Evolutionary conservation across 1,284 basidiomycete species (phyloP).

Genomic region (Phellopilus nigrolimitatus): DNA sequence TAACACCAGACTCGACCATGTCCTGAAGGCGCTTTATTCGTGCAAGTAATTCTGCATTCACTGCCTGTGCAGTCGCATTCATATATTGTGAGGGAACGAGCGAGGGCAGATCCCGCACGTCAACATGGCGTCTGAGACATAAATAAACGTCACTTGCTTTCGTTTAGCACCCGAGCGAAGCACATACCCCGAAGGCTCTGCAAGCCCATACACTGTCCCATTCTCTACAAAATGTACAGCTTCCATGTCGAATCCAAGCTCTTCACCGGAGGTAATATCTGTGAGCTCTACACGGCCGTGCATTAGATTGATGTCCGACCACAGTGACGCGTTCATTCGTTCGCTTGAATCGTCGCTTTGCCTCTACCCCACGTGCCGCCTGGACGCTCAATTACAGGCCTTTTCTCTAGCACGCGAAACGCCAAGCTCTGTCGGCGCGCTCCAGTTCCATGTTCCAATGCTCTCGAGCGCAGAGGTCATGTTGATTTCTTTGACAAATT

Average conservation of each 20-base stretch:
- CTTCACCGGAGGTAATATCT: constrained; percentile 45
- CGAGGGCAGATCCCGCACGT: constrained; percentile 64
- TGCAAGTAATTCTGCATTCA: constrained; percentile 60
- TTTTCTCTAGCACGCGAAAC: constrained; percentile 61
- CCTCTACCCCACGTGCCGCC: not conserved
- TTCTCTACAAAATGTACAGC: constrained; percentile 76
- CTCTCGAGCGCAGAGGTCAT: constrained; percentile 43
- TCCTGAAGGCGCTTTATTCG: constrained; percentile 55
- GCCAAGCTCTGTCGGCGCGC: constrained; percentile 53
- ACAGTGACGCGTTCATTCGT: constrained; percentile 31
- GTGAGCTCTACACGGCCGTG: constrained; percentile 69
- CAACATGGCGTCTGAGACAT: constrained; percentile 44
- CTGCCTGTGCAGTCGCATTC: constrained; percentile 59
- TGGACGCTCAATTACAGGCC: constrained; percentile 26
- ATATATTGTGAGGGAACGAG: constrained; percentile 50
- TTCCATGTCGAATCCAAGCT: constrained; percentile 65
- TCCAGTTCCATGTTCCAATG: constrained; percentile 66
- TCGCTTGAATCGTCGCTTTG: constrained; percentile 11
- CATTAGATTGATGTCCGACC: constrained; percentile 48
- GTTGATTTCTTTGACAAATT: constrained; percentile 46
- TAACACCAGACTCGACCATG: constrained; percentile 57
- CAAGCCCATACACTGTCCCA: constrained; percentile 75
- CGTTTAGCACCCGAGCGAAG: constrained; percentile 2
- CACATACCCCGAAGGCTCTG: constrained; percentile 58
- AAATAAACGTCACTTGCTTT: constrained; percentile 16